Evolutionary conservation across 176 grass and related monocot species (phyloP).

Genomic region (Areca catechu): DNA sequence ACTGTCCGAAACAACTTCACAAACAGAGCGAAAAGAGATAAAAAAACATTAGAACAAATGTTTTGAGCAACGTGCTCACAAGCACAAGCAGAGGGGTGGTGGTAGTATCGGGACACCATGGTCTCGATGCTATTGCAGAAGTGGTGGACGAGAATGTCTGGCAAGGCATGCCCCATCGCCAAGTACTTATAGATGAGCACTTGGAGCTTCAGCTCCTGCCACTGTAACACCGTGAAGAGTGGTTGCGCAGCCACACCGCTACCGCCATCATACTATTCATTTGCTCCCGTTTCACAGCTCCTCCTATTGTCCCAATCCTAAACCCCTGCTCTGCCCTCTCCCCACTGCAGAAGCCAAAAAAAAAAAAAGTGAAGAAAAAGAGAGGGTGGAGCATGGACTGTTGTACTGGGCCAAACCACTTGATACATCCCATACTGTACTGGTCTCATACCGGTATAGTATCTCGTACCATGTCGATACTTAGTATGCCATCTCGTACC

Average conservation of each 20-base stretch:
- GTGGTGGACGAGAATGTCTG: conserved; percentile 63
- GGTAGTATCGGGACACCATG: conserved; percentile 47
- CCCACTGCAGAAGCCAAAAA: conserved; percentile 16
- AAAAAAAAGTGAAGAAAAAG: background rate
- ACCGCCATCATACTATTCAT: conserved; percentile 1
- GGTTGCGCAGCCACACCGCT: conserved; percentile 34
- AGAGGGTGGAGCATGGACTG: no score
- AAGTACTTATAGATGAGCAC: conserved; percentile 92
- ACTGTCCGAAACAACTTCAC: background rate
- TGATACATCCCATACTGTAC: no score
- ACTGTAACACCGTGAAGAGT: conserved; percentile 71
- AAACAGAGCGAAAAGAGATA: background rate
- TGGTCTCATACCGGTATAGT: no score
- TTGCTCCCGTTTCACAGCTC: background rate
- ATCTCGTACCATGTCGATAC: no score
- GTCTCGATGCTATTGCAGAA: conserved; percentile 56
- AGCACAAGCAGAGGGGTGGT: conserved; percentile 15
- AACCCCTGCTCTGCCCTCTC: conserved; percentile 14
- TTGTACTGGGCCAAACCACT: no score
- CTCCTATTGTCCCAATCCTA: conserved; percentile 22
- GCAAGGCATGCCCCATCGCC: conserved; percentile 62
- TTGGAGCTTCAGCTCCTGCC: conserved; percentile 87
- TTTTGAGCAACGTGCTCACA: background rate
- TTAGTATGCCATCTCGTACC: no score
- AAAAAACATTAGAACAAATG: conserved; percentile 1